Percentiles rank a stretch among this genome's conserved stretches.
phyloP scores from a whole-genome alignment of 495 filamentous ascomycete genomes.

The Rostrohypoxylon terebratum region DNA sequence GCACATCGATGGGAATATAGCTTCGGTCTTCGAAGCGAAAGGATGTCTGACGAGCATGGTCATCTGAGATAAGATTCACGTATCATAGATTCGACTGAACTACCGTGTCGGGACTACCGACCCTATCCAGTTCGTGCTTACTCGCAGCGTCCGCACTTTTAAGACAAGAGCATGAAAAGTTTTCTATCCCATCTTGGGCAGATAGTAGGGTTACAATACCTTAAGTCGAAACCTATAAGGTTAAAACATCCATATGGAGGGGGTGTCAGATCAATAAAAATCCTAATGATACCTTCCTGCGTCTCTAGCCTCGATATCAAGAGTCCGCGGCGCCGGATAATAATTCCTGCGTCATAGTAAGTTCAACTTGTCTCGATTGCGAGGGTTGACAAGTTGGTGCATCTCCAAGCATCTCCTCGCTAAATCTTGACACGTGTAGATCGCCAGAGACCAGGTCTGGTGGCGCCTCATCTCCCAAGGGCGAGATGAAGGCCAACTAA shows the following conservation, averaged over 20 bases:
- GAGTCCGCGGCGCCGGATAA: not conserved
- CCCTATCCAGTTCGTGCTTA: constrained; percentile 6
- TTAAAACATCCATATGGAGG: constrained; percentile 17
- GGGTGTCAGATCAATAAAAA: constrained; percentile 12
- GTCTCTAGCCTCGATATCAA: constrained; percentile 1
- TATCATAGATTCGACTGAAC: constrained; percentile 17
- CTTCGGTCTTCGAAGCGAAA: constrained; percentile 12
- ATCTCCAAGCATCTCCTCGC: constrained; percentile 2
- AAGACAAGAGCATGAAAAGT: constrained; percentile 3
- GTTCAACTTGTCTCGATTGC: not conserved
- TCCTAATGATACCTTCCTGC: not conserved
- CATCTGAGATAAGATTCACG: constrained; percentile 39
- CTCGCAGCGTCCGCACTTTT: constrained; percentile 8
- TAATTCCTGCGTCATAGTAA: constrained; percentile 6
- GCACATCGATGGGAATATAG: constrained; percentile 20
- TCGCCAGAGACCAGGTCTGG: not conserved
- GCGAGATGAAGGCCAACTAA: constrained; percentile 9
- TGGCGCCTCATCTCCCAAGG: not conserved
- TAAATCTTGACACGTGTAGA: not conserved
- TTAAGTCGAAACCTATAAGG: constrained; percentile 38
- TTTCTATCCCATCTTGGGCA: not conserved
- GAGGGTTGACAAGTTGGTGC: not conserved
- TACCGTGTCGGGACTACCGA: constrained; percentile 2
- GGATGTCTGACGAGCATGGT: constrained; percentile 23
- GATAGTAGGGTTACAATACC: constrained; percentile 31